These are phyloP conservation scores for Chiua virens DNA, from an alignment of 768 basidiomycete genomes.

Conservation along the genomic window DNA sequence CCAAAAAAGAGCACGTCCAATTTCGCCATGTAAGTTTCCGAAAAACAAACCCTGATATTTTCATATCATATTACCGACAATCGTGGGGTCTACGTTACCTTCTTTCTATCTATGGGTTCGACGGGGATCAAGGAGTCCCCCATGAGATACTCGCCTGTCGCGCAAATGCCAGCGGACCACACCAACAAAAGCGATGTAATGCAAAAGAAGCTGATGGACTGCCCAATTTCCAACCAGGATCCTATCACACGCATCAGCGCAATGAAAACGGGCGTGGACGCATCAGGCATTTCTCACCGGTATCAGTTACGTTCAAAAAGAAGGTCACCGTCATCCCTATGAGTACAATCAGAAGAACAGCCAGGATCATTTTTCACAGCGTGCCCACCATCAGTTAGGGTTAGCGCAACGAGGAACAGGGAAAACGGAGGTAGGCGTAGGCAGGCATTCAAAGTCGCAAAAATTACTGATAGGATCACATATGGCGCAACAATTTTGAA, in stretches of 20 bases:
- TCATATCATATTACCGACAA: constrained; percentile 16
- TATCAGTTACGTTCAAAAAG: constrained; percentile 82
- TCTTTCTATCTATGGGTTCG: constrained; percentile 16
- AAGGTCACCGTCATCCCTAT: constrained; percentile 81
- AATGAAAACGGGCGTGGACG: neutral
- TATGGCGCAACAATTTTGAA: constrained; percentile 86
- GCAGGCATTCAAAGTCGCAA: constrained; percentile 66
- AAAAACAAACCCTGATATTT: neutral
- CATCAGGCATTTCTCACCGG: constrained; percentile 42
- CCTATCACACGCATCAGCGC: constrained; percentile 38
- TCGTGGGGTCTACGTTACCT: constrained; percentile 24
- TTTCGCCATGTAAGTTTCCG: too few relatives aligned
- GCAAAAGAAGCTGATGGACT: constrained; percentile 85
- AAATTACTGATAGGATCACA: constrained; percentile 66
- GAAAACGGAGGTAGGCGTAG: constrained; percentile 77
- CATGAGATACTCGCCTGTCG: constrained; percentile 72
- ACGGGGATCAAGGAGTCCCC: constrained; percentile 30
- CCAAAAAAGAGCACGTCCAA: too few relatives aligned
- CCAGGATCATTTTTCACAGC: neutral
- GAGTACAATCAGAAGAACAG: neutral
- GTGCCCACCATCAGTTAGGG: constrained; percentile 38
- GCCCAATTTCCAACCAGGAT: constrained; percentile 88
- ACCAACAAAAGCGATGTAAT: constrained; percentile 77
- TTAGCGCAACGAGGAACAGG: constrained; percentile 73
- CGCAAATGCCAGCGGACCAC: constrained; percentile 78